Conservation (phyloP, 805 yeast genomes). For the Kodamaea leandrae region DNA sequence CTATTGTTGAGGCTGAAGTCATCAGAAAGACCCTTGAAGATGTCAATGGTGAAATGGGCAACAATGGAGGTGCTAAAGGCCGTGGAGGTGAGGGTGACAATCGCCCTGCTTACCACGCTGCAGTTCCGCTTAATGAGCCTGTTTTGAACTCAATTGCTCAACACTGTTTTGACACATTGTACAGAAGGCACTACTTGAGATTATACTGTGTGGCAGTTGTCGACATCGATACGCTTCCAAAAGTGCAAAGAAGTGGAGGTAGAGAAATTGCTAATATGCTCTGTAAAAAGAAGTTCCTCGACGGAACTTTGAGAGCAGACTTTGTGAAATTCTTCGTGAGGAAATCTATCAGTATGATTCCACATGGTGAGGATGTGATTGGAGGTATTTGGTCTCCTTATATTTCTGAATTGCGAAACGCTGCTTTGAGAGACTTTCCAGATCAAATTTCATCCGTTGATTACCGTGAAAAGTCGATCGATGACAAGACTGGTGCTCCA, state of each 20-base stretch:
- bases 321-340: conserved; percentile 77
- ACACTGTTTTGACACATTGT: conserved; percentile 42
- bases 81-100: conserved; percentile 15
- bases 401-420: conserved; percentile 62
- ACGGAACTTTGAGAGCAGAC: conserved; percentile 75
- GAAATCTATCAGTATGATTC: conserved; percentile 60
- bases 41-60: conserved; percentile 13
- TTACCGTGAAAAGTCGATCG: conserved; percentile 69
- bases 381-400: conserved; percentile 87
- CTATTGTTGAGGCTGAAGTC: conserved; percentile 72
- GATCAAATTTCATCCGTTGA: conserved; percentile 82
- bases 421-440: conserved; percentile 60
- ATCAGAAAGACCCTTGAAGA: conserved; percentile 37
- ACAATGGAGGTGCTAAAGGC: conserved; percentile 21
- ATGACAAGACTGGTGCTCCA: conserved; percentile 72
- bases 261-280: conserved; percentile 89
- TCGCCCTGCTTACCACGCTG: conserved; percentile 17
- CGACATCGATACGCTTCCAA: conserved; percentile 77
- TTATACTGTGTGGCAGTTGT: conserved; percentile 80
- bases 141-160: conserved; percentile 43
- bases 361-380: conserved; percentile 68
- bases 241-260: conserved; percentile 81
- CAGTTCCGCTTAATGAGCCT: conserved; percentile 44
- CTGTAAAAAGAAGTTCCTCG: conserved; percentile 71
- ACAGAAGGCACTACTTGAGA: conserved; percentile 62